Evolutionary conservation across 2,329 filamentous ascomycete genomes (phyloP), one percentile per base, ranked within the genome.

Genomic region (Periconia digitata): DNA sequence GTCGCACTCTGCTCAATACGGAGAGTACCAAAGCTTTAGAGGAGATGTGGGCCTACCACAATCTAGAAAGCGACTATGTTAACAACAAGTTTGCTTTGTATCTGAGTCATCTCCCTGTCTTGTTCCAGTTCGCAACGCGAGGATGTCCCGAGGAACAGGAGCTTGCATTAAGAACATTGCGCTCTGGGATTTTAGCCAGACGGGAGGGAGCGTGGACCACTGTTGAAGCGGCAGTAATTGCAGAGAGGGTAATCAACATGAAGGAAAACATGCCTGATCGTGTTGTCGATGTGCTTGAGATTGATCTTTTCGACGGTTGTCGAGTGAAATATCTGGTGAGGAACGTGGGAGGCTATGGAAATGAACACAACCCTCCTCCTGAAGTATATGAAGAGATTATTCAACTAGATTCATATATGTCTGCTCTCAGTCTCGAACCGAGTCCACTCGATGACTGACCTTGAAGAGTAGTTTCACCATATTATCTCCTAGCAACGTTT

Each of bases 401-500:
- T 37, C 35, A 21, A 16, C 18, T 37, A 12, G 18, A 37, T 5
- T 37, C 35, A 37, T 3, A 16, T 37, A 10, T 37, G 10, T 12
- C 35, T 21, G 18, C 4, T 16, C 35, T 37, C 35, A 5, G 18
- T 21, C 35, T 37, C n/a, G 35, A 37, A 16, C 35, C 35, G 13
- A 21, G 35, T 16, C 35, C 35, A 13, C 18, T 37, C 27, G n/a
- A n/a, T n/a, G 8, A 32, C 27, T n/a, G n/a, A n/a, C n/a, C n/a
- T n/a, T n/a, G n/a, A n/a, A n/a, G n/a, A n/a, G n/a, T n/a, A n/a
- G n/a, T n/a, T n/a, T n/a, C n/a, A n/a, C n/a, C n/a, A n/a, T n/a
- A n/a, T n/a, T 34, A 34, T 17, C 23, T 15, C 23, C 24, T 46
- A 56, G 13, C 44, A n/a, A n/a, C n/a, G n/a, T n/a, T n/a, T n/a